phyloP scores from a whole-genome alignment of 2,329 filamentous ascomycete species.

The Elsinoe batatas region DNA sequence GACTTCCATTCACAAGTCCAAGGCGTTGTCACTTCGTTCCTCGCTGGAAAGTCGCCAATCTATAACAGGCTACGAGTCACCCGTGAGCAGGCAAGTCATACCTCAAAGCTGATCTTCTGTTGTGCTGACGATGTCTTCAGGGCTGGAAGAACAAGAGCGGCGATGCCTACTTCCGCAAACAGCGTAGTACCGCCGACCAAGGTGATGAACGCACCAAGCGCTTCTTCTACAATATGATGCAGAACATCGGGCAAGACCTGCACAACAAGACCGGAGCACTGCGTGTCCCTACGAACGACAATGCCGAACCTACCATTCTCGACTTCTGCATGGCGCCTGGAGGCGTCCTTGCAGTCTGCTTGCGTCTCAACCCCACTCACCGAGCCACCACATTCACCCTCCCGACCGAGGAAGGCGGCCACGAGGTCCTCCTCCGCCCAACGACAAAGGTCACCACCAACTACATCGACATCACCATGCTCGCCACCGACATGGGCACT shows the following conservation, averaged over 20 bases:
- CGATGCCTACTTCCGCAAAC: too few relatives aligned
- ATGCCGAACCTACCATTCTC: conserved; percentile 29
- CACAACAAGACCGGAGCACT: conserved; percentile 29
- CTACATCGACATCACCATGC: conserved; percentile 43
- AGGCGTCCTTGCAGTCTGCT: conserved; percentile 36
- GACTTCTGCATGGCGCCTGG: conserved; percentile 50
- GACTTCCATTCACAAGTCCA: too few relatives aligned
- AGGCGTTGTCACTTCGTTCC: too few relatives aligned
- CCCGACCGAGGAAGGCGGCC: conserved; percentile 32
- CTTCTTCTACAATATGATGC: conserved; percentile 37
- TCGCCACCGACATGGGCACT: conserved; percentile 33
- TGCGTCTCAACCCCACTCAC: conserved; percentile 30
- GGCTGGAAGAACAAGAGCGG: too few relatives aligned
- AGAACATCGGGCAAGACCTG: conserved; percentile 35
- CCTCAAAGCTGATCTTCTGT: too few relatives aligned
- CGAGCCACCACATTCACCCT: conserved; percentile 25
- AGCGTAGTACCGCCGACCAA: too few relatives aligned
- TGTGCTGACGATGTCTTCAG: too few relatives aligned
- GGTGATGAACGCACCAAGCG: too few relatives aligned
- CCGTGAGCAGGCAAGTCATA: too few relatives aligned
- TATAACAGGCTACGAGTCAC: too few relatives aligned
- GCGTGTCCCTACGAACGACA: conserved; percentile 15
- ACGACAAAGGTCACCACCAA: conserved; percentile 14
- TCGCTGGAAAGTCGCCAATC: too few relatives aligned
- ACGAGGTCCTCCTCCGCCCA: conserved; percentile 28